phyloP scores from a whole-genome alignment of 345 rosid genomes.

The Leavenworthia alabamica region DNA sequence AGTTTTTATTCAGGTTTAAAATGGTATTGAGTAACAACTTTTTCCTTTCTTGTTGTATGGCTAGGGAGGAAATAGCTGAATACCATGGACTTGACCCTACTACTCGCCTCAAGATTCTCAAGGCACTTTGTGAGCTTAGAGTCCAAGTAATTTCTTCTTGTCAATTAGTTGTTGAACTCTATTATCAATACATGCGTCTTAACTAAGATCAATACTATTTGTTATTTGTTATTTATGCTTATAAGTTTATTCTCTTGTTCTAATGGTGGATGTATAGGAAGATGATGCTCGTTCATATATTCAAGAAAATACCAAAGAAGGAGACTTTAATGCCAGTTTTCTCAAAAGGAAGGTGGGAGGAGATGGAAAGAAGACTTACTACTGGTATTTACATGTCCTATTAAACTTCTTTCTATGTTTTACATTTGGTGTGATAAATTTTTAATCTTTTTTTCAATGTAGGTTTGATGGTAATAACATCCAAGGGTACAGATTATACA shows the following conservation, averaged over 20 bases:
- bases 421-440: constrained; percentile 15
- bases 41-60: constrained; percentile 22
- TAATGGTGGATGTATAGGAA: constrained; percentile 47
- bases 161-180: constrained; percentile 1
- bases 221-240: neutral
- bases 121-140: constrained; percentile 86
- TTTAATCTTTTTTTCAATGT: neutral
- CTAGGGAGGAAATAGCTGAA: constrained; percentile 55
- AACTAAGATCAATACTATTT: constrained; percentile 2
- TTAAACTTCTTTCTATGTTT: constrained; percentile 10
- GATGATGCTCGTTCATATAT: constrained; percentile 50
- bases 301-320: constrained; percentile 47
- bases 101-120: constrained; percentile 52
- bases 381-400: constrained; percentile 49
- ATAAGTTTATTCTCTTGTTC: neutral
- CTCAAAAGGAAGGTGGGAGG: constrained; percentile 63
- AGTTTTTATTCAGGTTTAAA: neutral
- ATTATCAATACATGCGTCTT: neutral
- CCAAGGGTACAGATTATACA: constrained; percentile 73
- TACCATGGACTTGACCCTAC: constrained; percentile 60
- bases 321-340: constrained; percentile 40
- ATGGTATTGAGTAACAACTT: neutral
- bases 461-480: constrained; percentile 73
- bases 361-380: constrained; percentile 54
- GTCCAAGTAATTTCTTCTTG: constrained; percentile 43